Conservation (phyloP, 2,329 filamentous ascomycete genomes). For the Aspergillus fructus region DNA sequence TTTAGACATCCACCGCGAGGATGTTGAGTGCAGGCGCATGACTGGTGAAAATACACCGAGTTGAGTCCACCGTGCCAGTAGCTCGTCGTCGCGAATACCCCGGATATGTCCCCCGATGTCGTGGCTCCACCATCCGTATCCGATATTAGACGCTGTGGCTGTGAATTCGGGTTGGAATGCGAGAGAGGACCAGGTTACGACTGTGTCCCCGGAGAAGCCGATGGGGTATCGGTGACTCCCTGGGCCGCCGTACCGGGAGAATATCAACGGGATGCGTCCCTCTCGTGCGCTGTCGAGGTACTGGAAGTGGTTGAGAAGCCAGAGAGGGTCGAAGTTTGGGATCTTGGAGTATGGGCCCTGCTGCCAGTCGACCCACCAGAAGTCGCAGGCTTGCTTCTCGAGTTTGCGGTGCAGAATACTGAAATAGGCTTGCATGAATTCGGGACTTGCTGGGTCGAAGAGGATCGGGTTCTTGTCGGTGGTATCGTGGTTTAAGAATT, state of each 20-base stretch:
- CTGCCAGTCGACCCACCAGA: conserved; percentile 71
- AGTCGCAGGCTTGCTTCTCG: conserved; percentile 59
- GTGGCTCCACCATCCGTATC: conserved; percentile 68
- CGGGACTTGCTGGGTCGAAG: conserved; percentile 56
- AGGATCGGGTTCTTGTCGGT: conserved; percentile 50
- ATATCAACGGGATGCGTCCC: conserved; percentile 50
- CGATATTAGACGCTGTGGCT: conserved; percentile 64
- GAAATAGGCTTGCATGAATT: conserved; percentile 60
- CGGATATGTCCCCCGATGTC: conserved; percentile 65
- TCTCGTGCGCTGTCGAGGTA: conserved; percentile 54
- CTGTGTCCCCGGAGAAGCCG: conserved; percentile 63
- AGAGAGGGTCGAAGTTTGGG: conserved; percentile 61
- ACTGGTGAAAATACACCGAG: conserved; percentile 62
- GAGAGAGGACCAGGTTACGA: conserved; percentile 61
- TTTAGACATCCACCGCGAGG: conserved; percentile 59
- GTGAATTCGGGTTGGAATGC: conserved; percentile 68
- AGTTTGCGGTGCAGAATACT: conserved; percentile 56
- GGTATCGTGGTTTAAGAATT: conserved; percentile 53
- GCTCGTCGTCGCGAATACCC: conserved; percentile 58
- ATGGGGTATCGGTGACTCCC: conserved; percentile 65
- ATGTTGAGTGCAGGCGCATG: conserved; percentile 60
- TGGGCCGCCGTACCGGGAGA: conserved; percentile 62
- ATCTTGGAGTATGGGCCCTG: conserved; percentile 58
- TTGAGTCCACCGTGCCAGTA: conserved; percentile 62
- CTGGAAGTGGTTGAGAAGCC: conserved; percentile 66